These are phyloP conservation scores for Trichoderma harzianum DNA, from an alignment of 2,329 filamentous ascomycete genomes.

Conservation along the genomic window DNA sequence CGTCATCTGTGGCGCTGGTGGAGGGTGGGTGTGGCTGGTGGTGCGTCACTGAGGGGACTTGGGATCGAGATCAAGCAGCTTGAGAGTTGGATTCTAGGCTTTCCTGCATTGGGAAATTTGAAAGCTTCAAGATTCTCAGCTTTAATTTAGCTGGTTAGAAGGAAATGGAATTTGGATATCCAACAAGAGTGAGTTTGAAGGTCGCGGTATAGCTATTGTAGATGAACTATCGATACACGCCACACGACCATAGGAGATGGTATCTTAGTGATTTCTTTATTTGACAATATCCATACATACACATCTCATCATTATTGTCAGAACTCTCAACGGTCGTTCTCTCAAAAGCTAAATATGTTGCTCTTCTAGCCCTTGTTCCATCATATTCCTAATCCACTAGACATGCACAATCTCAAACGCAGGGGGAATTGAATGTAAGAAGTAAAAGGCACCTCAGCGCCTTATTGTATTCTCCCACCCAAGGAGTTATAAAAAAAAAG, in stretches of 20 bases:
- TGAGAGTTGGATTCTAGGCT: background rate
- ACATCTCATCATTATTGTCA: too few relatives aligned
- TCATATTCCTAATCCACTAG: background rate
- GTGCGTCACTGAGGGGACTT: background rate
- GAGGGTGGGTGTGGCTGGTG: background rate
- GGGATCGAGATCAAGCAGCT: background rate
- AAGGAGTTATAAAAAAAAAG: background rate
- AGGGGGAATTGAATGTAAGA: background rate
- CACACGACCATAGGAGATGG: too few relatives aligned
- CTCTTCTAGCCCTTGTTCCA: too few relatives aligned
- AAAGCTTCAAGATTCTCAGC: background rate
- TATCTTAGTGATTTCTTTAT: too few relatives aligned
- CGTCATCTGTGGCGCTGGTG: slow-evolving; percentile 16
- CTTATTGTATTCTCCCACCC: background rate
- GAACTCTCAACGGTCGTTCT: too few relatives aligned
- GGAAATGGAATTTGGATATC: background rate
- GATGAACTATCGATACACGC: too few relatives aligned
- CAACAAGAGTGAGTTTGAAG: background rate
- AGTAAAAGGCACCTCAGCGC: background rate
- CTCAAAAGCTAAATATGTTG: too few relatives aligned
- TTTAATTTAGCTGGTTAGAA: background rate
- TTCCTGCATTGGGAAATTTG: background rate
- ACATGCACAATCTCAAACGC: background rate
- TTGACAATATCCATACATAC: too few relatives aligned
- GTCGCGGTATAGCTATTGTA: background rate